phyloP scores from a whole-genome alignment of 108 stramenopile species.

The Epithemia pelagica region DNA sequence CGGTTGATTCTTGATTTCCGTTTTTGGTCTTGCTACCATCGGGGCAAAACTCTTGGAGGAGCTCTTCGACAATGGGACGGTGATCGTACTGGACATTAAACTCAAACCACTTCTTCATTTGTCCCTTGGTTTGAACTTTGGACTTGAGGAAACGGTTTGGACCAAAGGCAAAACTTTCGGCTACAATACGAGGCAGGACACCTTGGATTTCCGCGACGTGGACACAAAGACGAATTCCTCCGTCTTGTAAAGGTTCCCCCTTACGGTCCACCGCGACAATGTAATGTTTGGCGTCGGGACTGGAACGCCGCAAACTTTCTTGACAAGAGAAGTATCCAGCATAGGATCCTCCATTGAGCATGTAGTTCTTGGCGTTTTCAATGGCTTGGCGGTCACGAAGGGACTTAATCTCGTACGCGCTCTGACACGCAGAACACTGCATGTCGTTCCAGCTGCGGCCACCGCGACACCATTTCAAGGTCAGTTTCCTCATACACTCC shows the following conservation, averaged over 20 bases:
- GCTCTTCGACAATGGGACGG: background rate
- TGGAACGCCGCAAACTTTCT: background rate
- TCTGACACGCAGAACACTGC: background rate
- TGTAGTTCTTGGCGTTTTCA: background rate
- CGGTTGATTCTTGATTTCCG: no score
- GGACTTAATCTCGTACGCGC: background rate
- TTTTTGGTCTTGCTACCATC: no score
- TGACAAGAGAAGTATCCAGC: background rate
- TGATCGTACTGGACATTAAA: background rate
- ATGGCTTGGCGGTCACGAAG: background rate
- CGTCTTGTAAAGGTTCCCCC: background rate
- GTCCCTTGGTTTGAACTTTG: background rate
- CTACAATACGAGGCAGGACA: background rate
- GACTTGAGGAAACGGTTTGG: background rate
- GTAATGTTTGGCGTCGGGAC: background rate
- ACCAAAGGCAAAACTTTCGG: background rate
- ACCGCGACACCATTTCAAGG: background rate
- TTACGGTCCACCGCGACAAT: background rate
- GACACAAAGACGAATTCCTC: background rate
- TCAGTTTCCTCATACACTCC: background rate
- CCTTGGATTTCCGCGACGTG: background rate
- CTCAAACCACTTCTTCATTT: background rate
- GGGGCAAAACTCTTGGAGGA: background rate
- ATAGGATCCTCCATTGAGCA: background rate
- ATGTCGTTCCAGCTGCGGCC: background rate